Conservation (phyloP, 2,329 filamentous ascomycete genomes). For the Fusarium tricinctum region DNA sequence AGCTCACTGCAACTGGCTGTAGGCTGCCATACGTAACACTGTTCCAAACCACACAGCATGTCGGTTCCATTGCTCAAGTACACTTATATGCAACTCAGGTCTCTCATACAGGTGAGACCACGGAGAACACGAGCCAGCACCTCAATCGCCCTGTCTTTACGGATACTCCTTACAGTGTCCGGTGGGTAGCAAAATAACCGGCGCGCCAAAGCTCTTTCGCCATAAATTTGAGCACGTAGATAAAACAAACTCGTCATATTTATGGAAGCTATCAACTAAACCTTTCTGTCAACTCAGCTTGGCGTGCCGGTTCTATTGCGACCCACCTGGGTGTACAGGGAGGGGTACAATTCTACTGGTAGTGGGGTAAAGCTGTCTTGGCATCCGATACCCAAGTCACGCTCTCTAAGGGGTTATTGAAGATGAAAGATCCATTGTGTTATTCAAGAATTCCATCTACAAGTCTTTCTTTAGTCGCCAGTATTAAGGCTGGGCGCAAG, state of each 20-base stretch:
- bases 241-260: too few relatives aligned
- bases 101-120: background rate
- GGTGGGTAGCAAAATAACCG: too few relatives aligned
- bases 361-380: slow-evolving; percentile 30
- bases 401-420: background rate
- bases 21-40: background rate
- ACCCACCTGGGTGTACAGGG: too few relatives aligned
- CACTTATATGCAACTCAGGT: background rate
- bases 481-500: slow-evolving; percentile 29
- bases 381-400: slow-evolving; percentile 12
- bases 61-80: background rate
- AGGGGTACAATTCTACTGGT: slow-evolving; percentile 10
- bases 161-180: too few relatives aligned
- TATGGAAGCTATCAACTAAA: too few relatives aligned
- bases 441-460: background rate
- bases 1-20: background rate
- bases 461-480: slow-evolving; percentile 17
- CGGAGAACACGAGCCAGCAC: too few relatives aligned
- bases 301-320: too few relatives aligned
- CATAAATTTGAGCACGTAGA: too few relatives aligned
- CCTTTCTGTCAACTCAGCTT: too few relatives aligned
- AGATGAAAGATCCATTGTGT: background rate
- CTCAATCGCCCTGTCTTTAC: background rate
- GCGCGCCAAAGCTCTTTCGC: too few relatives aligned
- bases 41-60: background rate